Evolutionary conservation across 768 basidiomycete species (phyloP), one percentile per base, ranked within the genome.

Genomic region (Kwoniella europaea): DNA sequence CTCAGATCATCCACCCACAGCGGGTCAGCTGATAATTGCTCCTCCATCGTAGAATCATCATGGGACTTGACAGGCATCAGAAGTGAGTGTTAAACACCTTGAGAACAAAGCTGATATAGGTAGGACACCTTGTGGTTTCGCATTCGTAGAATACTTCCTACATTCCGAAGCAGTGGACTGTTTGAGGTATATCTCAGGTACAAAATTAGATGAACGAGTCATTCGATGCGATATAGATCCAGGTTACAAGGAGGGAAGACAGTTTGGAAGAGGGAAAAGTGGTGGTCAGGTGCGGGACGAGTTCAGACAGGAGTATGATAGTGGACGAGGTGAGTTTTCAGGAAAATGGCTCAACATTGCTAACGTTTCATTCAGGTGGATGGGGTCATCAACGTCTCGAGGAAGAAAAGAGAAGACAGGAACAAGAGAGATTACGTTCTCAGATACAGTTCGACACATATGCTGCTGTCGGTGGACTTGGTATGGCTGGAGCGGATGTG

Each of bases 151-250:
- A 71, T 99, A 92, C 82, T 98, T 98, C 82, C 93, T 93, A 10
- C 94, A 98, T 79, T 87, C 90, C 5, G 95, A 98, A 84, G 96
- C 97, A 18, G 86, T 97, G 52, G 92, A 94, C 53, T 90, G 91
- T 72, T 90, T 98, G 88, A 90, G 91, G 59, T 95, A 97, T 83
- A 89, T 98, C 77, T 94, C 92, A 62, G 97, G 96, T n/a, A 94
- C 95, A 44, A 98, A 98, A 86, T 89, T 99, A 22, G 97, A 99
- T 84, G 97, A 99, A 85, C 91, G 97, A 43, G 93, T 99, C 76
- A 96, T 99, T 73, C 91, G 97, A 58, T 98, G 95, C 80, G 97
- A 99, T 86, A 86, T 99, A 79, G 97, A 99, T 86, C 87, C 94
- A 29, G 97, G 97, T 6, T 99, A 98, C 85, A 90, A 90, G 80